A percentile compares a stretch with the other conserved stretches of the same genome.
Evolutionary conservation across 108 stramenopile genomes (phyloP).

Genomic region (Discostella pseudostelligera): DNA sequence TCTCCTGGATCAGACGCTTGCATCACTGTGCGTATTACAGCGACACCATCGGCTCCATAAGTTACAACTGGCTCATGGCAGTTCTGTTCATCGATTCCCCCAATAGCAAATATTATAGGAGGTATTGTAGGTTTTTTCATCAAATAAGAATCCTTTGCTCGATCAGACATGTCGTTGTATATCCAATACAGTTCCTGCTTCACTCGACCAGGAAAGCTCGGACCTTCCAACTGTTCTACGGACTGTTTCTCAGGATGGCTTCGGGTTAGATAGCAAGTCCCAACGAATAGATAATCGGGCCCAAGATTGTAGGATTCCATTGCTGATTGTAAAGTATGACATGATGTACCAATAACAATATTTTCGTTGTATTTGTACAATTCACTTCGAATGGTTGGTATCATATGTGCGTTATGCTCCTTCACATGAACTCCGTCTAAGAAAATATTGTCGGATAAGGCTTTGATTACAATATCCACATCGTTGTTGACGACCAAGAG

Average conservation of each 20-base stretch:
- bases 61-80: slow-evolving; percentile 60
- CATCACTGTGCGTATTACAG: slow-evolving; percentile 71
- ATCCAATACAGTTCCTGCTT: slow-evolving; percentile 24
- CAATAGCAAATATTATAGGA: slow-evolving; percentile 73
- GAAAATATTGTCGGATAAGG: slow-evolving; percentile 21
- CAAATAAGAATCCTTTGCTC: neutral
- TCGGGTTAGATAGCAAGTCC: slow-evolving; percentile 72
- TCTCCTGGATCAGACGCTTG: slow-evolving; percentile 56
- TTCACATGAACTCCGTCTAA: slow-evolving; percentile 81
- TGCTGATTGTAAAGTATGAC: slow-evolving; percentile 69
- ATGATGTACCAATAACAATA: slow-evolving; percentile 67
- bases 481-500: slow-evolving; percentile 65
- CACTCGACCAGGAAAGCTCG: slow-evolving; percentile 61
- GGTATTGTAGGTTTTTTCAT: neutral
- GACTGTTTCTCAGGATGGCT: slow-evolving; percentile 75
- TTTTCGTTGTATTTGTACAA: slow-evolving; percentile 23
- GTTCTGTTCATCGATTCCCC: slow-evolving; percentile 75
- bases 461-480: slow-evolving; percentile 44
- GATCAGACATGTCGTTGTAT: neutral
- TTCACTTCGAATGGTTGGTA: slow-evolving; percentile 53
- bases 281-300: slow-evolving; percentile 80
- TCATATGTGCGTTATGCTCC: slow-evolving; percentile 53
- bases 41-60: slow-evolving; percentile 78
- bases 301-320: slow-evolving; percentile 22
- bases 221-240: slow-evolving; percentile 69